These are phyloP conservation scores for Colletotrichum sp. DNA, from an alignment of 2,329 filamentous ascomycete genomes.

Conservation along the genomic window DNA sequence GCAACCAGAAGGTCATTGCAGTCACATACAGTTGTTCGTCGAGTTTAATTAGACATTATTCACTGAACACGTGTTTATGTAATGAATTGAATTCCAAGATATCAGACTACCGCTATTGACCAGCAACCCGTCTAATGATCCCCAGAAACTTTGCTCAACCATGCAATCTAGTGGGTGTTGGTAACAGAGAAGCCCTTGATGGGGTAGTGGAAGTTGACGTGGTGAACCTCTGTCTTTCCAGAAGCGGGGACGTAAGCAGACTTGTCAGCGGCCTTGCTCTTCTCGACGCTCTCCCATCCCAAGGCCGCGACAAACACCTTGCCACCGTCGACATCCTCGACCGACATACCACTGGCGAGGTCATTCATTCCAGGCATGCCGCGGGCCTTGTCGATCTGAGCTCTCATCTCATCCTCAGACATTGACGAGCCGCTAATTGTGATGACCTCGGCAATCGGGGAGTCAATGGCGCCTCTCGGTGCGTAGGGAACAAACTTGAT, in stretches of 20 bases:
- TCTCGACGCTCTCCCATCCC: conserved; percentile 12
- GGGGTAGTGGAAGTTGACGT: conserved; percentile 15
- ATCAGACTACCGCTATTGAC: not conserved
- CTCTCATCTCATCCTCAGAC: conserved; percentile 6
- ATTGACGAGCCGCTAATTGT: not conserved
- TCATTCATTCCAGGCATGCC: conserved; percentile 2
- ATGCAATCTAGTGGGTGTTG: not conserved
- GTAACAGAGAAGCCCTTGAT: conserved; percentile 14
- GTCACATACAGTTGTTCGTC: not conserved
- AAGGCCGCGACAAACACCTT: conserved; percentile 12
- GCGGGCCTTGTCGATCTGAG: conserved; percentile 2
- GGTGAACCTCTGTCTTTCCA: conserved; percentile 4
- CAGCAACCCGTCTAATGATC: not conserved
- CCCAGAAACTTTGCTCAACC: not conserved
- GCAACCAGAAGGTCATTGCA: not conserved
- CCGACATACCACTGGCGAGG: not conserved
- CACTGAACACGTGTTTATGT: not conserved
- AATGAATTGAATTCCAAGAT: not conserved
- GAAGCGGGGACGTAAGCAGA: not conserved
- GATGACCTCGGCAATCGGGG: conserved; percentile 11
- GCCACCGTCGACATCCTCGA: not conserved
- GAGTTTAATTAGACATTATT: not conserved
- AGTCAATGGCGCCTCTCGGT: conserved; percentile 12
- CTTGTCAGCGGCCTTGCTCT: conserved; percentile 14
- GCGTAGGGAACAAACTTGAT: conserved; percentile 16